Evolutionary conservation across 2,329 filamentous ascomycete genomes (phyloP).

Genomic region (Gremmenia infestans): DNA sequence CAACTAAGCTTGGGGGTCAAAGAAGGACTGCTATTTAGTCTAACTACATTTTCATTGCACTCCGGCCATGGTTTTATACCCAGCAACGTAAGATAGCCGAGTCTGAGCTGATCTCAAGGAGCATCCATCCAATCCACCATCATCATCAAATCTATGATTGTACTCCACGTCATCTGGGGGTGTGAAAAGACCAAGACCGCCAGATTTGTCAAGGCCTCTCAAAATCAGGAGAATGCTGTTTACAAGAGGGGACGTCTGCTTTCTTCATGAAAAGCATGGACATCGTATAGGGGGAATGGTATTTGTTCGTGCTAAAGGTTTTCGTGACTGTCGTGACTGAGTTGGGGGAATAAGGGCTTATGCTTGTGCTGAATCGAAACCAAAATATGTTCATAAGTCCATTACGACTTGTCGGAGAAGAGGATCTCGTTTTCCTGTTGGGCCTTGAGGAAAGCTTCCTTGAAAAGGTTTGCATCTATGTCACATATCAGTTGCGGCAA

Average conservation of each 20-base stretch:
- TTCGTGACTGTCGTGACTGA: conserved; percentile 27
- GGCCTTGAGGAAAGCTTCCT: conserved; percentile 94
- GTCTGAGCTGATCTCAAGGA: conserved; percentile 19
- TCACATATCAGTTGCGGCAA: conserved; percentile 20
- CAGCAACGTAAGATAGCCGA: neutral
- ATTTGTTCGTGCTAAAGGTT: conserved; percentile 12
- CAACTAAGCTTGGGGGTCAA: conserved; percentile 15
- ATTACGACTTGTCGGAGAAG: conserved; percentile 52
- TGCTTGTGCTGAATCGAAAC: conserved; percentile 18
- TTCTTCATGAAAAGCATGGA: conserved; percentile 19
- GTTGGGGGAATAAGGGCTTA: conserved; percentile 9
- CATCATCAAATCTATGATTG: conserved; percentile 25
- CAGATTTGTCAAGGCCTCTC: conserved; percentile 16
- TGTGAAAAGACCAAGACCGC: conserved; percentile 16
- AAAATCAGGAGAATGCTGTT: conserved; percentile 10
- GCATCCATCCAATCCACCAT: conserved; percentile 22
- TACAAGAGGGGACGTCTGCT: conserved; percentile 13
- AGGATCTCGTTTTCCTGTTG: conserved; percentile 92
- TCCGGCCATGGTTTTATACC: neutral
- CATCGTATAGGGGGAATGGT: conserved; percentile 15
- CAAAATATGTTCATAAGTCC: conserved; percentile 6
- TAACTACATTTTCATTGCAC: conserved; percentile 29
- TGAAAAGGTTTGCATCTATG: conserved; percentile 91
- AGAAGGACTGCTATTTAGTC: conserved; percentile 33
- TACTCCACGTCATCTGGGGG: conserved; percentile 10